Evolutionary conservation across 78 protist species (phyloP).

Genomic region (Cavenderia fasciculata): DNA sequence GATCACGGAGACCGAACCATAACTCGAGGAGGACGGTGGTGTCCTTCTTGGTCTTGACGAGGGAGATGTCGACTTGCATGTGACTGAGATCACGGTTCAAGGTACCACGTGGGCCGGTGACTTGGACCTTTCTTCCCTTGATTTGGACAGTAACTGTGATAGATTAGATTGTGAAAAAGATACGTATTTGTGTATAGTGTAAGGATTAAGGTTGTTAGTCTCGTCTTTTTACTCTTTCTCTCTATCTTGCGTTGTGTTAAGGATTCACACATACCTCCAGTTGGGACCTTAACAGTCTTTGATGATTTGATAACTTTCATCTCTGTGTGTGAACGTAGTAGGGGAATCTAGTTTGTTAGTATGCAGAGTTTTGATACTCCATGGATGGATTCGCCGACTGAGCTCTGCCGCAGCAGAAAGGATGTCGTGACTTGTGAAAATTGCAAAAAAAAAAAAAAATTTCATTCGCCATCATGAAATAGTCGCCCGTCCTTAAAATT

Average conservation of each 20-base stretch:
- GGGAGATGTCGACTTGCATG: slow-evolving; percentile 85
- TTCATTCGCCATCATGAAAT: not conserved
- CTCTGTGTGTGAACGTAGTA: too few species aligned
- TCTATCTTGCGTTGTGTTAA: not conserved
- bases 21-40: slow-evolving; percentile 22
- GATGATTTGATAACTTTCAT: slow-evolving; percentile 35
- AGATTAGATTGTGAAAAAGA: not conserved
- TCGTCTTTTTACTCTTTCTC: not conserved
- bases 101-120: slow-evolving; percentile 98
- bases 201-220: not conserved
- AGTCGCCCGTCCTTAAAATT: not conserved
- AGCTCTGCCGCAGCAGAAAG: too few species aligned
- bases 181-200: not conserved
- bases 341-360: too few species aligned
- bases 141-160: slow-evolving; percentile 59
- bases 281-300: slow-evolving; percentile 21
- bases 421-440: too few species aligned
- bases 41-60: not conserved
- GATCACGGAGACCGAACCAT: slow-evolving; percentile 95
- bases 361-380: too few species aligned
- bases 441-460: not conserved
- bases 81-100: slow-evolving; percentile 92
- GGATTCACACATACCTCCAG: slow-evolving; percentile 17
- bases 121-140: slow-evolving; percentile 75
- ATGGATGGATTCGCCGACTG: too few species aligned